phyloP scores from a whole-genome alignment of 1,284 basidiomycete genomes.

The Trametes sp. region DNA sequence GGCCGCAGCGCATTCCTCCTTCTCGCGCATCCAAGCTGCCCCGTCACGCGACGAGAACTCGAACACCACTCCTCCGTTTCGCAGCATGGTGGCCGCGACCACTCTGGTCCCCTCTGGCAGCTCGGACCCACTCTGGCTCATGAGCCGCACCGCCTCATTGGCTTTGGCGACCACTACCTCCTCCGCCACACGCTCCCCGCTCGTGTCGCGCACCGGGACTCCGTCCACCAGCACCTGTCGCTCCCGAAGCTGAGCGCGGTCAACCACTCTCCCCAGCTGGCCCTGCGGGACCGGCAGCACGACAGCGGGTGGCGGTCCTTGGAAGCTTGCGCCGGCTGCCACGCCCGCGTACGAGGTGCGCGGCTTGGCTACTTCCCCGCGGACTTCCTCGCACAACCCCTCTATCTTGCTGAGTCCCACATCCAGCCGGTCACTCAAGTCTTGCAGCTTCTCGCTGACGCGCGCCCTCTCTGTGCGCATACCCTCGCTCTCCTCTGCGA shows the following conservation, averaged over 20 bases:
- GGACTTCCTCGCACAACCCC: neutral
- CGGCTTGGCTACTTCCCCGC: neutral
- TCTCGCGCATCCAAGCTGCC: neutral
- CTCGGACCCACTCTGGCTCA: neutral
- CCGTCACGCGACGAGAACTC: neutral
- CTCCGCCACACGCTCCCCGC: neutral
- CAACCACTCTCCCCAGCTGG: neutral
- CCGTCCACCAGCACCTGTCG: neutral
- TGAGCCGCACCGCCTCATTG: neutral
- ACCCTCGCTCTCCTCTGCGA: too few species aligned
- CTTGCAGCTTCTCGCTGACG: neutral
- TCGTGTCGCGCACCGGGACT: neutral
- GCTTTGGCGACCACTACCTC: neutral
- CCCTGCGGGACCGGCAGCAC: neutral
- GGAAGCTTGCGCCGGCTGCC: too few species aligned
- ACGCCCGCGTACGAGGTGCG: neutral
- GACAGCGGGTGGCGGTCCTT: too few species aligned
- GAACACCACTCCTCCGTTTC: neutral
- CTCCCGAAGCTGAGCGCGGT: neutral
- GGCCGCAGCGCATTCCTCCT: neutral
- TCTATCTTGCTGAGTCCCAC: neutral
- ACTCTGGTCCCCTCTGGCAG: neutral
- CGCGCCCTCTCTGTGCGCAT: neutral
- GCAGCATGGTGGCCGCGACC: neutral
- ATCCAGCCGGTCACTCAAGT: neutral